Conservation (phyloP, 495 filamentous ascomycete species). For the Diplogelasinospora grovesii region DNA sequence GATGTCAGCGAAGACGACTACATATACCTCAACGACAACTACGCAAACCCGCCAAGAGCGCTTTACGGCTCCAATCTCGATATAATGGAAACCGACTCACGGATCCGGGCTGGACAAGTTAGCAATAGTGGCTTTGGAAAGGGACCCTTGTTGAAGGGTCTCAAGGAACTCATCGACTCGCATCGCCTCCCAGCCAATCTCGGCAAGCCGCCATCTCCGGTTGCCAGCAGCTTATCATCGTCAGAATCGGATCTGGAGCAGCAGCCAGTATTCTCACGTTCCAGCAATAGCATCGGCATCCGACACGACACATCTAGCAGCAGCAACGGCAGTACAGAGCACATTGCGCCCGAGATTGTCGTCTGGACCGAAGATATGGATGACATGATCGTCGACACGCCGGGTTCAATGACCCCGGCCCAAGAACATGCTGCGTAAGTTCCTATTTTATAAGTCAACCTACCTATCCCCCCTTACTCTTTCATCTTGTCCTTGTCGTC, state of each 20-base stretch:
- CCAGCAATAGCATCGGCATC: no score
- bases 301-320: constrained; percentile 2
- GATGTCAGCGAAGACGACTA: constrained; percentile 16
- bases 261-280: no score
- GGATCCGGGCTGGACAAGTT: constrained; percentile 17
- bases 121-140: constrained; percentile 16
- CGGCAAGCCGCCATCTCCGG: constrained; percentile 6
- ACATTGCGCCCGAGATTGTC: constrained; percentile 32
- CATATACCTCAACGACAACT: no score
- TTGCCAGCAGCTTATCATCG: neutral
- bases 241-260: neutral
- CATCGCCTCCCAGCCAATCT: neutral
- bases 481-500: no score
- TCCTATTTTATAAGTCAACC: no score
- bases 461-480: no score
- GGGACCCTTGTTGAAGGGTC: constrained; percentile 9
- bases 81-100: constrained; percentile 22
- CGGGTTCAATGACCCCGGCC: constrained; percentile 9
- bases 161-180: constrained; percentile 14
- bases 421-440: no score
- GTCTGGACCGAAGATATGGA: constrained; percentile 33
- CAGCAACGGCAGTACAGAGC: constrained; percentile 7
- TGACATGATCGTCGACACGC: constrained; percentile 17
- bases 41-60: no score
- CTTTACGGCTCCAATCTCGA: constrained; percentile 7